Evolutionary conservation across 2,329 filamentous ascomycete genomes (phyloP).

Genomic region (Hymenoscyphus repandus): DNA sequence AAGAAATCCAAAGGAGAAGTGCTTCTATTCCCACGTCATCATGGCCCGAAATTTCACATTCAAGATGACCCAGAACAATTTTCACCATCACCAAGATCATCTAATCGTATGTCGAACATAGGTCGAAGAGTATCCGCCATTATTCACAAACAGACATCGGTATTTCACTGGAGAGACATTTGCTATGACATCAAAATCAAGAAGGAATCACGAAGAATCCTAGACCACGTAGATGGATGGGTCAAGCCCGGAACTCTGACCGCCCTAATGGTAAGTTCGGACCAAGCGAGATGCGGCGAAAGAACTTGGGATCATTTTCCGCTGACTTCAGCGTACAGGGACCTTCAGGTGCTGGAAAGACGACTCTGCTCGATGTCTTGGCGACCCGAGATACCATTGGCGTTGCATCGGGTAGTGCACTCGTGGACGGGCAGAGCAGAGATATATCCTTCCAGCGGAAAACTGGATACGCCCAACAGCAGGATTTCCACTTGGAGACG

Average conservation of each 20-base stretch:
- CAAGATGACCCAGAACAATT: constrained; percentile 3
- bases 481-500: constrained; percentile 79
- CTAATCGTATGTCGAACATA: not conserved
- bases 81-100: not conserved
- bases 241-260: constrained; percentile 65
- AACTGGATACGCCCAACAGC: constrained; percentile 86
- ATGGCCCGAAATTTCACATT: not conserved
- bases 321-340: constrained; percentile 2
- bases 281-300: no score
- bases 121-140: constrained; percentile 1
- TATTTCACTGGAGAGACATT: constrained; percentile 31
- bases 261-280: constrained; percentile 48
- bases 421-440: constrained; percentile 57
- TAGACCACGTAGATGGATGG: constrained; percentile 64
- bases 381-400: constrained; percentile 83
- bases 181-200: constrained; percentile 74
- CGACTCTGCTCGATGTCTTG: constrained; percentile 77
- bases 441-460: constrained; percentile 83
- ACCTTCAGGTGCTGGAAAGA: constrained; percentile 72
- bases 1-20: constrained; percentile 64
- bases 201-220: constrained; percentile 50
- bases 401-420: constrained; percentile 80
- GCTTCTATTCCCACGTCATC: constrained; percentile 62
- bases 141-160: constrained; percentile 22
- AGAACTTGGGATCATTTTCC: not conserved